Evolutionary conservation across 192 early-diverging fungal species (phyloP).

Genomic region (Umbelopsis vinacea): DNA sequence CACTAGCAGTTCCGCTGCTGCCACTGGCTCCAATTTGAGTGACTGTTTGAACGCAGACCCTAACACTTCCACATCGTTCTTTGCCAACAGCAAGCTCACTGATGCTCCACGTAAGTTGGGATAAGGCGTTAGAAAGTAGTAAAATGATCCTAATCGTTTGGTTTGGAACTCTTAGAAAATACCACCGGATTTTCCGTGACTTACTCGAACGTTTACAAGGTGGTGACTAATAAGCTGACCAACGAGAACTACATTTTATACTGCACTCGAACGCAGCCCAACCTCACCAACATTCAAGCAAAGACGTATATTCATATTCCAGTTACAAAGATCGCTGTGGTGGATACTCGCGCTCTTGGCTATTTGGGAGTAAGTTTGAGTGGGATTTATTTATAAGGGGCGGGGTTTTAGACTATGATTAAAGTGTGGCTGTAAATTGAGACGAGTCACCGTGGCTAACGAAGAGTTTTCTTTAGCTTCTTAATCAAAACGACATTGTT

Average conservation of each 20-base stretch:
- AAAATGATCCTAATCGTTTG: neutral
- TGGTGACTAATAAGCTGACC: slow-evolving; percentile 34
- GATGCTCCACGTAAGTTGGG: slow-evolving; percentile 6
- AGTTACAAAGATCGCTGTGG: slow-evolving; percentile 31
- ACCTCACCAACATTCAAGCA: neutral
- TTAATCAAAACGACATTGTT: slow-evolving; percentile 32
- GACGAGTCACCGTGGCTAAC: too few species aligned
- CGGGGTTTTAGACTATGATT: too few species aligned
- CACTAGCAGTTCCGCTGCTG: slow-evolving; percentile 19
- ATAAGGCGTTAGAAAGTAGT: too few species aligned
- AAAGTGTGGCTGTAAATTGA: too few species aligned
- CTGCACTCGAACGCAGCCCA: slow-evolving; percentile 30
- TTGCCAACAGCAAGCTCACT: slow-evolving; percentile 19
- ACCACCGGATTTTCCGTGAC: slow-evolving; percentile 36
- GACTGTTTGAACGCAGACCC: slow-evolving; percentile 23
- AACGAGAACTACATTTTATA: slow-evolving; percentile 48
- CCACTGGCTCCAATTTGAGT: neutral
- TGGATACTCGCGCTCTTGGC: slow-evolving; percentile 41
- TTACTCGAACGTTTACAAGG: slow-evolving; percentile 38
- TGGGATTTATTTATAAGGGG: neutral
- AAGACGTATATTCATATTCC: slow-evolving; percentile 44
- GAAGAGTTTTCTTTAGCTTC: slow-evolving; percentile 27
- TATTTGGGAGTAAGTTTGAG: slow-evolving; percentile 49
- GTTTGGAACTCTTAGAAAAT: slow-evolving; percentile 25
- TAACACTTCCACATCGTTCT: slow-evolving; percentile 16